Evolutionary conservation across 2,329 filamentous ascomycete genomes (phyloP), one percentile per base, ranked within the genome.

Genomic region (Penicillium sp.): DNA sequence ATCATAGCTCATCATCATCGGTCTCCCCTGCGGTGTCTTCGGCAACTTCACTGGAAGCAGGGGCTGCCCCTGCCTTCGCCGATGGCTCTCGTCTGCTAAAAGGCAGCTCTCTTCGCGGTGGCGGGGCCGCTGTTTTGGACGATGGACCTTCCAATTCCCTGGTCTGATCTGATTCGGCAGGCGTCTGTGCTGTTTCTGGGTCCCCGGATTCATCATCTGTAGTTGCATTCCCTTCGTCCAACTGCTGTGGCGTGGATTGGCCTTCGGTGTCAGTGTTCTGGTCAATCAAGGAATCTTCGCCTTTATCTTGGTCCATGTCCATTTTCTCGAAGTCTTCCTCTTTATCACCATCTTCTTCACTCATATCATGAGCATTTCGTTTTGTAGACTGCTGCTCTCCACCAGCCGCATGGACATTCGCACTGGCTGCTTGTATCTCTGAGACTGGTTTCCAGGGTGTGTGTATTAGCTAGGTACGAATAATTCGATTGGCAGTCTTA

Each of bases 1-100:
- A 37, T 62, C 51, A 77, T 51, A 78, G 56, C 57, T 79, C 77
- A 66, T 79, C 77, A 58, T 78, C 77, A 55, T 77, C 76, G 10
- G 72, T 75, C 51, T 74, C 74, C 21, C 73, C 75, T 31, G 58
- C 68, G 6, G 62, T 70, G 39, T 63, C 68, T 50, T 69, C 71
- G 6, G 52, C 60, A 31, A 59, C 62, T 29, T 64, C 57, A 14
- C 53, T 55, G 31, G 55, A 27, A 23, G n/a, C 50, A 16, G 61
- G 27, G 10, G 48, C 27, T 26, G 47, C 11, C 26, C 47, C 60
- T 27, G 54, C 37, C 53, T 42, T 62, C 49, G 25, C 55, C 29
- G 50, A 1, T n/a, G 53, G 44, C 16, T 31, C 57, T 16, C 59
- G 68, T 56, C 63, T 71, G 1, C 61, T 57, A 61, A 80, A 80